Conservation (phyloP, 345 rosid genomes). For the Populus davidiana region DNA sequence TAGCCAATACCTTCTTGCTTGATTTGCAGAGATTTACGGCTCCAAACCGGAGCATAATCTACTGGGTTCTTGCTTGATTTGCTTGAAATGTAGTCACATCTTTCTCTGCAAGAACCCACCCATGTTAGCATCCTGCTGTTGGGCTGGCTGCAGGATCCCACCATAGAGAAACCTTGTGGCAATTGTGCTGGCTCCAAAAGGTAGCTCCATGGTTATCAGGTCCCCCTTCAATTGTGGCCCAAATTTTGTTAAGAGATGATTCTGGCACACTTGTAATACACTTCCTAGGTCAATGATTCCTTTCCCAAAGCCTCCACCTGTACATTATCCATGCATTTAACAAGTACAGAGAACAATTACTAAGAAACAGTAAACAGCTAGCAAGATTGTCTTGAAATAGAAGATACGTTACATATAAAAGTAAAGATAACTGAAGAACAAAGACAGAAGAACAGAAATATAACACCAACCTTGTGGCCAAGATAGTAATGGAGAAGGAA, state of each 20-base stretch:
- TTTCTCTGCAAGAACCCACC: constrained; percentile 64
- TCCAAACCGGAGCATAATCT: constrained; percentile 62
- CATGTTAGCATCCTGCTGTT: constrained; percentile 48
- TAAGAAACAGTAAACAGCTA: background rate
- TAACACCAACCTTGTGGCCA: constrained; percentile 42
- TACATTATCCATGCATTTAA: background rate
- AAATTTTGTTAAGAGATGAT: constrained; percentile 50
- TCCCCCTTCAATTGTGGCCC: constrained; percentile 61
- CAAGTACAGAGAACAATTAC: too few relatives aligned
- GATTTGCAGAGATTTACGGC: constrained; percentile 52
- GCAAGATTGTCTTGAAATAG: background rate
- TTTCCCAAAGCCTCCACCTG: constrained; percentile 46
- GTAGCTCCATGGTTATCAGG: constrained; percentile 64
- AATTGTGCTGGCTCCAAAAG: constrained; percentile 57
- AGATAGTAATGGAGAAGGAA: constrained; percentile 59
- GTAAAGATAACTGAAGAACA: background rate
- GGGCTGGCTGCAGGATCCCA: constrained; percentile 63
- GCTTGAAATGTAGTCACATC: too few relatives aligned
- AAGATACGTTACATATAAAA: background rate
- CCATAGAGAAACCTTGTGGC: constrained; percentile 47
- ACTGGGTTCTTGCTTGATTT: constrained; percentile 56
- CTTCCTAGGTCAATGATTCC: constrained; percentile 53
- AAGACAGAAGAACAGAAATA: background rate
- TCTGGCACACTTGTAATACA: constrained; percentile 54
- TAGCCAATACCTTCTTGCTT: constrained; percentile 61